Evolutionary conservation across 1,139 yeast species (phyloP), one percentile per base, ranked within the genome.

Genomic region (Kodamaea ohmeri): DNA sequence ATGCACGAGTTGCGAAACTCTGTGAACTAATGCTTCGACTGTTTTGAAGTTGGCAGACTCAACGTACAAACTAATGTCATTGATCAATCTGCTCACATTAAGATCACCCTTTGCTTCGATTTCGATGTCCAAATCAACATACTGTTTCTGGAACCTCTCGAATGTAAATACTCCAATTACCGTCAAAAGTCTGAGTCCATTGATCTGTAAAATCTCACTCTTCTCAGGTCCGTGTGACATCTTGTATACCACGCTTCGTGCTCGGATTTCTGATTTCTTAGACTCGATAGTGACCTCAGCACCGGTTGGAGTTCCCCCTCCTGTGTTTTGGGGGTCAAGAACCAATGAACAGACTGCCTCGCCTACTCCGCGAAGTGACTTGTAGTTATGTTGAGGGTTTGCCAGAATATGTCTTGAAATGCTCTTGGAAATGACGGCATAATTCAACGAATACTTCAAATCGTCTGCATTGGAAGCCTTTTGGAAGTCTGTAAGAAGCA

Each of bases 101-200:
- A 49, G 33, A 11, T 33, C 35, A 12, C 14, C 30, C 7, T 11
- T 13, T 7, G 37, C 14, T 6, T 62, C 64, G 28, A 82, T 55
- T 21, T 61, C 58, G 31, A 83, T 51, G 46, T 83, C 85, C 24
- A 90, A 65, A 18, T 78, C 70, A 7, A 87, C 84, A 43, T 76
- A 80, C 60, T 92, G 98, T 48, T 78, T 78, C 52, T 84, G 83
- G 25, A 82, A 60, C 44, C 97, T 69, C 57, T 92, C 98, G 61
- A 89, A 86, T 1, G 90, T 83, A 63, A 88, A 90, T 6, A 92
- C 94, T 3, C 98, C 98, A 49, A 92, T 85, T 28, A 89, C 71
- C 0, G 96, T 83, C 36, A 83, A 71, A 20, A 86, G 60, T 39
- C 75, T 71, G 36, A 90, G 63, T 11, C 76, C 74, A 20, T 67